Base-by-base conservation (phyloP, 345 rosid genomes). In the Cardiospermum halicacabum region DNA sequence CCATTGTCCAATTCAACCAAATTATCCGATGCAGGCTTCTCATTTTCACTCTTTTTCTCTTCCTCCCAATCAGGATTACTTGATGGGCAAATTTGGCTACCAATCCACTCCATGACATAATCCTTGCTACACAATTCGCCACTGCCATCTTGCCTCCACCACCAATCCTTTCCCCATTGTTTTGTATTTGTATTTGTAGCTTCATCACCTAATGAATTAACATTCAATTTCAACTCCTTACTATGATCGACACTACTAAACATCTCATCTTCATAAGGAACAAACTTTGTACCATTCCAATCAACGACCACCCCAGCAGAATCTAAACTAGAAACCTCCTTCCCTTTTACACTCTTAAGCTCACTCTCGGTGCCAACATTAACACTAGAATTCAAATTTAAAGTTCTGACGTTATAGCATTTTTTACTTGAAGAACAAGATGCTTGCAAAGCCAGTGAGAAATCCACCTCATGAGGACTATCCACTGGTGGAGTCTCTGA, bases 121-220 rank as follows among this genome's bases (percentile, higher is more conserved):
- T 94, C 99, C 64, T 91, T 94, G 56, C 96, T 89, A 62, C 93
- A 89, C 67, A 91, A 66, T 66, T 94, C 99, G 49, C 89, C 95
- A 74, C 91, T 91, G 28, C 92, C 96, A 48, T 89, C 96, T 72
- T 91, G 97, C 73, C 86, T 91, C 96, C 97, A 91, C 99, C 99
- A 94, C 99, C 99, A 94, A 71, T 94, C 99, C 70, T 91, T 89
- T 4, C 99, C 96, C 99, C 99, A 91, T 64, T 91, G 96, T 54
- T 88, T 88, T 0, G 77, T 58, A 18, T 77, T 74, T 0, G 70
- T 64, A 15, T 78, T 77, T 34, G 82, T 72, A 13, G 77, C 78
- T 42, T 81, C 74, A 69, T 82, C 84, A 62, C 61, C 77, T 75
- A 64, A 80, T 56, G 67, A 66, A 21, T 72, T 78, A 25, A 79